A percentile compares a stretch with the other conserved stretches of the same genome.
phyloP scores from a whole-genome alignment of 2,329 filamentous ascomycete genomes.

The Monilinia fructicola region DNA sequence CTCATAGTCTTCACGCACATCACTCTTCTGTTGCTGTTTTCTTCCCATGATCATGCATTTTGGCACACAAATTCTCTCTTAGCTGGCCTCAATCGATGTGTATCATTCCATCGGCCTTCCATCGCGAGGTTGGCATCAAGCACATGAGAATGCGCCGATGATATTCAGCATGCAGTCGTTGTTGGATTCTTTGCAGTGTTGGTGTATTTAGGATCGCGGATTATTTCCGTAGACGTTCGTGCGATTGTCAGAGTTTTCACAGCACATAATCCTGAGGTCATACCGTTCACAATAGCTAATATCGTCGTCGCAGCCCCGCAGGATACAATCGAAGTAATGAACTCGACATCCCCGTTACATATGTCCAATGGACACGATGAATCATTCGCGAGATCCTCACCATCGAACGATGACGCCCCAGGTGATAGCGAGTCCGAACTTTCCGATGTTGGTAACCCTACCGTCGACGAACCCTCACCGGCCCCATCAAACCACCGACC shows the following conservation, averaged over 20 bases:
- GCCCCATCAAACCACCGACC: constrained; percentile 45
- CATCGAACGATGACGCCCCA: constrained; percentile 44
- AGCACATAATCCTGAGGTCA: constrained; percentile 27
- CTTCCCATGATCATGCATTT: constrained; percentile 12
- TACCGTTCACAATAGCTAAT: constrained; percentile 45
- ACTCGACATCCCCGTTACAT: constrained; percentile 61
- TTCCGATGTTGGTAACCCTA: constrained; percentile 66
- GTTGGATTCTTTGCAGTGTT: constrained; percentile 24
- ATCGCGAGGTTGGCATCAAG: constrained; percentile 29
- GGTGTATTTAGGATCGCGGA: constrained; percentile 32
- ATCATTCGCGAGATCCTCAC: constrained; percentile 50
- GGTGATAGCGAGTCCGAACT: constrained; percentile 71
- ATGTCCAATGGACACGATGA: constrained; percentile 66
- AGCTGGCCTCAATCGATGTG: constrained; percentile 32
- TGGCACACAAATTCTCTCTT: constrained; percentile 26
- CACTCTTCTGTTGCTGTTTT: constrained; percentile 13
- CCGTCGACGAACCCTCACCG: constrained; percentile 50
- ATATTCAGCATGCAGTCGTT: constrained; percentile 25
- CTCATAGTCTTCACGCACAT: constrained; percentile 16
- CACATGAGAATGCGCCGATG: constrained; percentile 38
- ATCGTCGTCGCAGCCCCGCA: constrained; percentile 53
- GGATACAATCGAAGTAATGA: constrained; percentile 60
- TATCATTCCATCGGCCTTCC: constrained; percentile 36
- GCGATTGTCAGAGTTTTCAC: constrained; percentile 30
- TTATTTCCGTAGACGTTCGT: constrained; percentile 29